Evolutionary conservation across 148 eudicot species (phyloP).

Genomic region (Fagopyrum homotropicum): DNA sequence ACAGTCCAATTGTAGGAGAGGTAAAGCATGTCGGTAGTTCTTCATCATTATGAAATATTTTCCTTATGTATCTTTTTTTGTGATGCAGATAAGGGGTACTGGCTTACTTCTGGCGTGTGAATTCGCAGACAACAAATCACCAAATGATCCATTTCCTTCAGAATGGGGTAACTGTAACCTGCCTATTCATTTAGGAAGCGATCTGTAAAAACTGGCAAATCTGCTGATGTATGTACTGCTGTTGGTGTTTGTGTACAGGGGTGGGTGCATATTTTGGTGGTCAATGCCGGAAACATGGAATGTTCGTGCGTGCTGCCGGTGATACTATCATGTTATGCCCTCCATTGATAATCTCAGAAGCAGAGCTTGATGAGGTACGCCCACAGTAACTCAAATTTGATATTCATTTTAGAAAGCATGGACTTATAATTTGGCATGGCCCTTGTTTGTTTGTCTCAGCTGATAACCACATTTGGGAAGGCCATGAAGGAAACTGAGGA

Average conservation of each 20-base stretch:
- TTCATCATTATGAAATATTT: neutral
- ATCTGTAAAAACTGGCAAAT: neutral
- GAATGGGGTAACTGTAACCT: constrained; percentile 60
- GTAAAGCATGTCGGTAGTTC: constrained; percentile 25
- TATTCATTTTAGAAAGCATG: neutral
- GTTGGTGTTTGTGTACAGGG: constrained; percentile 29
- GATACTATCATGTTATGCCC: constrained; percentile 92
- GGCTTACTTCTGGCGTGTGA: constrained; percentile 86
- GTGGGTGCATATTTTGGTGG: constrained; percentile 84
- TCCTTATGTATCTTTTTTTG: neutral
- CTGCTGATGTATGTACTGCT: neutral
- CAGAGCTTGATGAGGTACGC: constrained; percentile 66
- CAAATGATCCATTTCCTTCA: constrained; percentile 74
- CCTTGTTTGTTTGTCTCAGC: constrained; percentile 20
- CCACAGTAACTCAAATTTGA: too few relatives aligned
- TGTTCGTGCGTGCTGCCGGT: constrained; percentile 89
- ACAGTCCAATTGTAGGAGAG: constrained; percentile 95
- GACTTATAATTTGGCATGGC: neutral
- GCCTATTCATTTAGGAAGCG: neutral
- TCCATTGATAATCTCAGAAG: constrained; percentile 57
- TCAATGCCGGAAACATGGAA: constrained; percentile 78
- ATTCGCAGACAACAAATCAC: constrained; percentile 83
- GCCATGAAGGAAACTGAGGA: constrained; percentile 67
- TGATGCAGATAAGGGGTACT: constrained; percentile 72
- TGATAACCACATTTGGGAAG: constrained; percentile 55